Percentiles rank a stretch among this genome's conserved stretches.
These are phyloP conservation scores for Populus davidiana DNA, from an alignment of 345 rosid species.

Conservation along the genomic window DNA sequence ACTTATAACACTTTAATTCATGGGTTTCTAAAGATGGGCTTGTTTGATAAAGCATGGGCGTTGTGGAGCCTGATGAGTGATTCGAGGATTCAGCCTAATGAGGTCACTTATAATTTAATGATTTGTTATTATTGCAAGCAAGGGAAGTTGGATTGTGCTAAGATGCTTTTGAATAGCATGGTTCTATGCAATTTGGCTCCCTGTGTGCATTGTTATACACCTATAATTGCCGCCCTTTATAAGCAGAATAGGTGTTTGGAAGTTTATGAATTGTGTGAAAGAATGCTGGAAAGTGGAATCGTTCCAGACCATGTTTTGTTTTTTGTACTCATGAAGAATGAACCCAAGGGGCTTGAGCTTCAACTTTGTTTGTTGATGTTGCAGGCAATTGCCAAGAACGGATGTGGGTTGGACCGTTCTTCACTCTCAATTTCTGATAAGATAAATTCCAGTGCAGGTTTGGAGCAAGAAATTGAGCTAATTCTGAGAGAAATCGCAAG, in stretches of 20 bases:
- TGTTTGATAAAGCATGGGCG: conserved; percentile 44
- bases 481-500: conserved; percentile 45
- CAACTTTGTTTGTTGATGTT: conserved; percentile 41
- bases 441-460: conserved; percentile 18
- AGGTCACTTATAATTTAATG: conserved; percentile 49
- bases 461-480: conserved; percentile 39
- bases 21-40: conserved; percentile 52
- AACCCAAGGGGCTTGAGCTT: conserved; percentile 47
- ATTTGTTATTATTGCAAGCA: conserved; percentile 53
- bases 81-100: conserved; percentile 35
- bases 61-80: conserved; percentile 42
- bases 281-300: conserved; percentile 46
- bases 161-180: conserved; percentile 40
- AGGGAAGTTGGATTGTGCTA: conserved; percentile 53
- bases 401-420: conserved; percentile 37
- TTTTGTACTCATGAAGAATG: conserved; percentile 53
- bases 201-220: conserved; percentile 53
- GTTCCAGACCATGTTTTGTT: conserved; percentile 62
- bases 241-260: conserved; percentile 43
- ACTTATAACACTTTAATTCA: conserved; percentile 59
- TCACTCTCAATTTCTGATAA: conserved; percentile 16
- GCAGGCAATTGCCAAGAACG: conserved; percentile 44
- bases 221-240: conserved; percentile 46
- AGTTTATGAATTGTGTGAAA: conserved; percentile 42
- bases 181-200: conserved; percentile 27